Evolutionary conservation across 192 early-diverging fungal species (phyloP), one percentile per base, ranked within the genome.

Genomic region (Entomortierella lignicola): DNA sequence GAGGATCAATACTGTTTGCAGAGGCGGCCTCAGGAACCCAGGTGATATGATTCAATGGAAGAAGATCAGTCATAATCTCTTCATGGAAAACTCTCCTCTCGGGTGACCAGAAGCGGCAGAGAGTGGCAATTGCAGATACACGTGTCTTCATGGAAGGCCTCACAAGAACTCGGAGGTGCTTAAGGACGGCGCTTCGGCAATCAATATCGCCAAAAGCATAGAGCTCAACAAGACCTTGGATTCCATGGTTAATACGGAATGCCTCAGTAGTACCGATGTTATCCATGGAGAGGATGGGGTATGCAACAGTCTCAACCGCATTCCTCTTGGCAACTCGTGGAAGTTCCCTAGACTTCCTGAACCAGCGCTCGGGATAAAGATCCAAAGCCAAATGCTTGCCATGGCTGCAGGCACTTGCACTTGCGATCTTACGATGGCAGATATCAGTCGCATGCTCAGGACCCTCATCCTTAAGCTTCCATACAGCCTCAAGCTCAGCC

Each of bases 341-440:
- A 12, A 64, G 51, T 50, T 64, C 50, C 20, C 62, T 32, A 23
- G 48, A 54, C 23, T 54, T 64, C 2, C 62, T 18, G 50, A 54
- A 41, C 51, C 62, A 54, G 11, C 62, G 29, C n/a, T 20, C 62
- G 12, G 62, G 62, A 21, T 53, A 54, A 0, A 64, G 51, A 34
- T 64, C 62, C 32, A 64, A 20, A 17, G 62, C 29, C 48, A 64
- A 39, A 50, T 64, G 62, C 23, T 21, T 53, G 13, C 62, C 62
- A 31, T 64, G 51, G 21, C n/a, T 53, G 48, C 62, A 64, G 23
- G 62, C 62, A 29, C 51, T 64, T 12, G 62, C 62, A 23, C 62
- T 53, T 20, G 62, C 51, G 25, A 64, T 64, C 62, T 64, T 64
- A 42, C 62, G 62, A 41, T 53, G 62, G 48, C 62, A 54, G 32